Evolutionary conservation across 306 rosid species (phyloP).

Genomic region (Leucaena leucocephala): DNA sequence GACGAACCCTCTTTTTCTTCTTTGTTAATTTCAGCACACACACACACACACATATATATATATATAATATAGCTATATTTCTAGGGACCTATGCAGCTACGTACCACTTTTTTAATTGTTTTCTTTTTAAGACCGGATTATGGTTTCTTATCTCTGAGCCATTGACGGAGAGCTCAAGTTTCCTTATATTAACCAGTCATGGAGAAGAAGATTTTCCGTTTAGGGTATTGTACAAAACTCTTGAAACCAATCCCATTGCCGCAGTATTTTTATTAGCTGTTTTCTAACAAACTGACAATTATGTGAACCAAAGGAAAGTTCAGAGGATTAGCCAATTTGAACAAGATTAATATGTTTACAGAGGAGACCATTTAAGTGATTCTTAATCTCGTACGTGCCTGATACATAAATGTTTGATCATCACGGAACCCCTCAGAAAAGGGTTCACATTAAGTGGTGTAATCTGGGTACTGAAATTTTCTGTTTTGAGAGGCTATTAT

Average conservation of each 20-base stretch:
- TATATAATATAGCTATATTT: neutral
- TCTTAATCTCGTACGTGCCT: constrained; percentile 10
- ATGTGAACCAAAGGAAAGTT: constrained; percentile 15
- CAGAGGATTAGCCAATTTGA: constrained; percentile 25
- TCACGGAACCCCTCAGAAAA: neutral
- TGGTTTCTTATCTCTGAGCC: constrained; percentile 29
- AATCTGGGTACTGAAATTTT: neutral
- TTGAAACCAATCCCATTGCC: constrained; percentile 27
- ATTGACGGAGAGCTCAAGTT: constrained; percentile 33
- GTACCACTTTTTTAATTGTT: neutral
- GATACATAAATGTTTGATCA: constrained; percentile 23
- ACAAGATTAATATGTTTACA: neutral
- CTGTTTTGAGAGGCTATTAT: neutral
- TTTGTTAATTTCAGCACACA: neutral
- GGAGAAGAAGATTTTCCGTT: constrained; percentile 32
- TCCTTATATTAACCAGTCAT: constrained; percentile 12
- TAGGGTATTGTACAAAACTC: constrained; percentile 22
- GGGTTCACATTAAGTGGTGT: neutral
- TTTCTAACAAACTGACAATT: constrained; percentile 40
- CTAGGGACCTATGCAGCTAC: neutral
- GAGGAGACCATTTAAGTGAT: neutral
- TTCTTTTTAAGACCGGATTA: neutral
- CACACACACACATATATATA: too few relatives aligned
- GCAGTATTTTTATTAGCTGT: constrained; percentile 25
- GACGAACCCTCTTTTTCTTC: constrained; percentile 32